Percentiles rank a stretch among this genome's conserved stretches.
These are phyloP conservation scores for Cornus suecica DNA, from an alignment of 148 eudicot species.

Conservation along the genomic window DNA sequence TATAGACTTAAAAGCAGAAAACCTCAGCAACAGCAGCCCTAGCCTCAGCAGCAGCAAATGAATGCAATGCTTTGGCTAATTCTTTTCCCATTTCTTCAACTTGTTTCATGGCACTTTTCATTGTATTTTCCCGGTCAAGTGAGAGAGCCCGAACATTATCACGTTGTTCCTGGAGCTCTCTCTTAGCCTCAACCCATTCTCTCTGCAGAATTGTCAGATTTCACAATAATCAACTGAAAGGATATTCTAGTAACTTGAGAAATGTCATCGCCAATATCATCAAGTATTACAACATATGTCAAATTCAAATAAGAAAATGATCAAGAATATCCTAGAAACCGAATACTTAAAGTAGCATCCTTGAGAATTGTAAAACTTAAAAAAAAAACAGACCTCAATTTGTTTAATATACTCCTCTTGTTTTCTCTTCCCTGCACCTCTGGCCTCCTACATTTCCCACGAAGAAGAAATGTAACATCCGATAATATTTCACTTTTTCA, in stretches of 20 bases:
- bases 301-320: neutral
- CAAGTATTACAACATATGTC: neutral
- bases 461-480: neutral
- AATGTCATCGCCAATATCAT: neutral
- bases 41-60: slow-evolving; percentile 73
- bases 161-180: slow-evolving; percentile 74
- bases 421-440: slow-evolving; percentile 70
- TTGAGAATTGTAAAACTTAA: neutral
- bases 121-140: slow-evolving; percentile 55
- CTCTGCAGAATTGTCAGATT: slow-evolving; percentile 32
- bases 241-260: neutral
- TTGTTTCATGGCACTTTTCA: slow-evolving; percentile 66
- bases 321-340: neutral
- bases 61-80: slow-evolving; percentile 59
- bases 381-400: slow-evolving; percentile 51
- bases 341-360: neutral
- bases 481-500: no score
- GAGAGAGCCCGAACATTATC: slow-evolving; percentile 55
- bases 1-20: neutral
- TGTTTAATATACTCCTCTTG: slow-evolving; percentile 65
- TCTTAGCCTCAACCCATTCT: slow-evolving; percentile 95
- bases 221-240: neutral
- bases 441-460: slow-evolving; percentile 50
- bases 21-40: slow-evolving; percentile 83
- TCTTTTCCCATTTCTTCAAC: slow-evolving; percentile 73